Evolutionary conservation across 2,329 filamentous ascomycete species (phyloP), one percentile per base, ranked within the genome.

Genomic region (Neodidymelliopsis sp.): DNA sequence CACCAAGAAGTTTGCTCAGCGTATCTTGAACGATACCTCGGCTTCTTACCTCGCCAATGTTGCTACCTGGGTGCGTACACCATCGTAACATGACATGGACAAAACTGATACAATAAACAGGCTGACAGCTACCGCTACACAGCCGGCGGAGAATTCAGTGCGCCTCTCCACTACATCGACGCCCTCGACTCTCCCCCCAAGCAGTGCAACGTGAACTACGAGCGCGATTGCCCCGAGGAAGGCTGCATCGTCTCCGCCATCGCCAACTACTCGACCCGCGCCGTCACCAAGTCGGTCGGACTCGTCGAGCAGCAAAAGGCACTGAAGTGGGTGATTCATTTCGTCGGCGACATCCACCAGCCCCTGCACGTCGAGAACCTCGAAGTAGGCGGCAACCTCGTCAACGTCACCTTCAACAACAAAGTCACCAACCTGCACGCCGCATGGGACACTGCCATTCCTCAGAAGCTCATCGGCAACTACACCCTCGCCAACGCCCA

Each of bases 331-430:
- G 65, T 83, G 42, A 69, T 83, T 16, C 79, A 73, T 41, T 81
- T 82, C 61, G 74, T 94, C 9, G 83, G 90, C 47, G 91, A 96
- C 67, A 83, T 90, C 19, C 84, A 84, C 51, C 91, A 91, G 65
- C 89, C 88, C 0, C 75, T 95, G 37, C 82, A 84, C 58, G 77
- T 79, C 10, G 80, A 84, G 62, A 74, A 70, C 29, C 62, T 74
- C 11, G 74, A 72, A 6, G 53, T 74, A 6, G 77, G 77, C 35
- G 77, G 75, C 24, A 79, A 79, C 58, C 63, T 60, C 2, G 74
- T 79, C 53, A 67, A 74, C 36, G 75, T 78, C 13, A 75, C 70
- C 1, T 79, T 77, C 60, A 63, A 72, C 40, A 72, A 70, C 23
- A 57, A 56, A 0, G n/a, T 25, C 2, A 77, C 74, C 7, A 78